Evolutionary conservation across 1,139 yeast species (phyloP).

Genomic region (Zygosaccharomyces pseudobailii): DNA sequence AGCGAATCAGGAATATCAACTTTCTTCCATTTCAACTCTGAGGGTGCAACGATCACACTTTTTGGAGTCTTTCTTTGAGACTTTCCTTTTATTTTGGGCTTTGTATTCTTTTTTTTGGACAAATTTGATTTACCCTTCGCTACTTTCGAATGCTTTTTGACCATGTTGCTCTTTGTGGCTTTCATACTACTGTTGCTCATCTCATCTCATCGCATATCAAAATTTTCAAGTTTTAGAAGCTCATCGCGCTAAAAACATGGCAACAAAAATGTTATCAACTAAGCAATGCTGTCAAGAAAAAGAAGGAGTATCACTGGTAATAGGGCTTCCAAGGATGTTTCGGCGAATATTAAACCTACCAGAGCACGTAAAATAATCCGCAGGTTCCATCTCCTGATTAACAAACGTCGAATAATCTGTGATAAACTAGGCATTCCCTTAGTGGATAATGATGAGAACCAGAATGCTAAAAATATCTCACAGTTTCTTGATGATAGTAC

Average conservation of each 20-base stretch:
- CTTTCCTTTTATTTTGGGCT: neutral
- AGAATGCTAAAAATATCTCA: constrained; percentile 28
- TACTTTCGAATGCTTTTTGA: constrained; percentile 5
- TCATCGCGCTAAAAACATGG: constrained; percentile 3
- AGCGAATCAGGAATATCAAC: constrained; percentile 79
- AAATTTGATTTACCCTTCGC: constrained; percentile 1
- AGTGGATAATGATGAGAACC: constrained; percentile 18
- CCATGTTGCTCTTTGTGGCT: constrained; percentile 9
- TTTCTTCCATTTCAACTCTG: constrained; percentile 65
- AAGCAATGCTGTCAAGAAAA: constrained; percentile 22
- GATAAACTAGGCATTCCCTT: constrained; percentile 23
- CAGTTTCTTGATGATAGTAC: neutral
- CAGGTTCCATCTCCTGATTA: constrained; percentile 59
- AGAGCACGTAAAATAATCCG: constrained; percentile 64
- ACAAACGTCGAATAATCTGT: constrained; percentile 43
- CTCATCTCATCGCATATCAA: constrained; percentile 19
- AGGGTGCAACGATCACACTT: constrained; percentile 41
- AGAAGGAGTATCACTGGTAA: constrained; percentile 38
- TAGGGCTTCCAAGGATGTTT: constrained; percentile 19
- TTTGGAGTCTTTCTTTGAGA: constrained; percentile 29
- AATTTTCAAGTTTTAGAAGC: constrained; percentile 9
- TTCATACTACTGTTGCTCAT: constrained; percentile 1
- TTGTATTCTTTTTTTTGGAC: neutral
- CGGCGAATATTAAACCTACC: constrained; percentile 53
- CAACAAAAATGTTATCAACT: neutral